phyloP scores from a whole-genome alignment of 352 stramenopile genomes.

The Phytophthora litchii region DNA sequence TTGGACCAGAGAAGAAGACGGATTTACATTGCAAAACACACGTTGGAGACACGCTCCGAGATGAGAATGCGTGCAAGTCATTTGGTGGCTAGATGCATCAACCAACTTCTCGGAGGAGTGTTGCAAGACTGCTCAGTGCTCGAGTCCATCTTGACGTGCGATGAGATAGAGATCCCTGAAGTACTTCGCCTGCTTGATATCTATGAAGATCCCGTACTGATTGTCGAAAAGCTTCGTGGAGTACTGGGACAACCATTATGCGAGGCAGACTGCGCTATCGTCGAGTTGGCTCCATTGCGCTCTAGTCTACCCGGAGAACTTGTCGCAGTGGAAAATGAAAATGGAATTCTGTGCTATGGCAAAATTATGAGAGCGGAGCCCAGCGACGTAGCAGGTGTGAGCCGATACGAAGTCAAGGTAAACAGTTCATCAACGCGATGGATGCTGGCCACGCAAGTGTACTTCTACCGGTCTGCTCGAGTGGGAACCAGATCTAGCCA shows the following conservation, averaged over 20 bases:
- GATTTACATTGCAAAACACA: constrained; percentile 63
- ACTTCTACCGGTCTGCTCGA: constrained; percentile 71
- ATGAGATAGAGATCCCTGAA: constrained; percentile 51
- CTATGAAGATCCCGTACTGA: constrained; percentile 64
- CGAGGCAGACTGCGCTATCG: constrained; percentile 44
- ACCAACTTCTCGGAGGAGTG: constrained; percentile 66
- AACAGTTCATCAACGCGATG: constrained; percentile 42
- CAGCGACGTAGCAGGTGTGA: constrained; percentile 45
- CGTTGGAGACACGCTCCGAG: constrained; percentile 33
- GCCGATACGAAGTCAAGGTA: constrained; percentile 68
- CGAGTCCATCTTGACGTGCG: constrained; percentile 68
- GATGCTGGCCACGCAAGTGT: constrained; percentile 66
- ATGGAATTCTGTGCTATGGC: constrained; percentile 54
- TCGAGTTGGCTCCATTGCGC: constrained; percentile 69
- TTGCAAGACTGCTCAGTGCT: constrained; percentile 68
- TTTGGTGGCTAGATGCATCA: constrained; percentile 69
- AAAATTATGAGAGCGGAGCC: constrained; percentile 59
- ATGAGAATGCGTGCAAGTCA: constrained; percentile 53
- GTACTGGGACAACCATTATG: constrained; percentile 56
- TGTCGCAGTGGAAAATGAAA: constrained; percentile 58
- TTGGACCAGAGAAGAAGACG: constrained; percentile 41
- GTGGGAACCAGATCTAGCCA: constrained; percentile 22
- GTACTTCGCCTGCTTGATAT: constrained; percentile 67
- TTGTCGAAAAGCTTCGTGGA: constrained; percentile 73
- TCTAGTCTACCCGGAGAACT: constrained; percentile 76